Conservation (phyloP, 106 monocot genomes). For the Agapanthus africanus region DNA sequence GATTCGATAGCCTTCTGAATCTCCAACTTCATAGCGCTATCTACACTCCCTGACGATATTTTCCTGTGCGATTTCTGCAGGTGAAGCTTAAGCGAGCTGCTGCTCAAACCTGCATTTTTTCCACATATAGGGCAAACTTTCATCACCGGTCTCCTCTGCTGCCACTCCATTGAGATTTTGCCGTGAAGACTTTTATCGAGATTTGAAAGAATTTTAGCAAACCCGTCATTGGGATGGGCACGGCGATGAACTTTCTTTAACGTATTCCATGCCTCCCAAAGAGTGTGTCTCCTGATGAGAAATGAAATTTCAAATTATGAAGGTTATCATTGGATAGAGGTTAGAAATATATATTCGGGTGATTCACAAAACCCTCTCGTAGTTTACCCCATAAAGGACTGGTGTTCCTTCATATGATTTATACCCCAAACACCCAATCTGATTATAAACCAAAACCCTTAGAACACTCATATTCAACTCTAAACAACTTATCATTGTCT, state of each 20-base stretch:
- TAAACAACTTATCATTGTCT: too few relatives aligned
- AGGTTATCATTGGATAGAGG: not conserved
- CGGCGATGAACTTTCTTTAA: constrained; percentile 68
- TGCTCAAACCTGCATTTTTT: constrained; percentile 78
- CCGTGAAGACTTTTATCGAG: constrained; percentile 66
- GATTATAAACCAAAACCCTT: too few relatives aligned
- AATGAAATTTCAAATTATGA: not conserved
- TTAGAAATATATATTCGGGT: too few relatives aligned
- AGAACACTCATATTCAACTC: too few relatives aligned
- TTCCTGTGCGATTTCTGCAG: constrained; percentile 71
- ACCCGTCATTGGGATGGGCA: constrained; percentile 91
- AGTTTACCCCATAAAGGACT: too few relatives aligned
- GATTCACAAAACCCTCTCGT: too few relatives aligned
- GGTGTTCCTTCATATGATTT: too few relatives aligned
- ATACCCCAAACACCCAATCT: too few relatives aligned
- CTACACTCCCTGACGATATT: constrained; percentile 75
- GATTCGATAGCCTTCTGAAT: constrained; percentile 62
- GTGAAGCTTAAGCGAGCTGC: constrained; percentile 85
- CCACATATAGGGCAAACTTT: constrained; percentile 82
- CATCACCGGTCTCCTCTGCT: constrained; percentile 58
- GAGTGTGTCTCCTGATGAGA: constrained; percentile 41
- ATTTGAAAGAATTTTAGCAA: constrained; percentile 50
- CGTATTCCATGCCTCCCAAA: constrained; percentile 62
- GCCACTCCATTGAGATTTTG: constrained; percentile 81
- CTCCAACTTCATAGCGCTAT: constrained; percentile 72